These are phyloP conservation scores for Hyphodiscus sp. DNA, from an alignment of 2,329 filamentous ascomycete species.

Conservation along the genomic window DNA sequence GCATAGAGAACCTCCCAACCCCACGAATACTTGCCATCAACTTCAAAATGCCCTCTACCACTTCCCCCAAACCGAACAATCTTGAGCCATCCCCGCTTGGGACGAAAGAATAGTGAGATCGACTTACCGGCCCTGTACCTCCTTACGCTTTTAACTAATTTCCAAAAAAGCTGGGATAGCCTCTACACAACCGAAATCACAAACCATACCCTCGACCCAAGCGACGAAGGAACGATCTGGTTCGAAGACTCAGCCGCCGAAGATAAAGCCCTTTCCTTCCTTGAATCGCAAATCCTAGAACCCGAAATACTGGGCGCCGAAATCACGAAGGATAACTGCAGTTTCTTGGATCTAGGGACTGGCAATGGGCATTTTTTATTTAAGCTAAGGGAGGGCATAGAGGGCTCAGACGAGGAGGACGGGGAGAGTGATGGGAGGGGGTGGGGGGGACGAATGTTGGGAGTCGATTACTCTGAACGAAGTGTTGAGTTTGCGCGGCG, in stretches of 20 bases:
- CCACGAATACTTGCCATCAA: neutral
- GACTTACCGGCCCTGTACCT: constrained; percentile 19
- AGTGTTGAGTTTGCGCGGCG: constrained; percentile 68
- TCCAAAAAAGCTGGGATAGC: constrained; percentile 60
- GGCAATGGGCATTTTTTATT: constrained; percentile 93
- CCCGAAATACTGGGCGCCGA: constrained; percentile 13
- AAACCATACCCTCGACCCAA: constrained; percentile 65
- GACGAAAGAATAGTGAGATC: constrained; percentile 78
- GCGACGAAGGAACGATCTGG: constrained; percentile 87
- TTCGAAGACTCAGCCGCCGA: constrained; percentile 92
- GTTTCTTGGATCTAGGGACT: constrained; percentile 82
- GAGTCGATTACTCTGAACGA: constrained; percentile 77
- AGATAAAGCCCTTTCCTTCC: constrained; percentile 67
- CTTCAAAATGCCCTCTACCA: constrained; percentile 18
- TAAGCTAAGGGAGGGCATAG: constrained; percentile 52
- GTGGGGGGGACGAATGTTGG: constrained; percentile 67
- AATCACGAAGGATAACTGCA: constrained; percentile 32
- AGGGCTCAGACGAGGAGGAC: constrained; percentile 27
- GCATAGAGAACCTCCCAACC: neutral
- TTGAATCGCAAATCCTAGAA: constrained; percentile 16
- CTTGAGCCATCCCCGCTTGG: constrained; percentile 73
- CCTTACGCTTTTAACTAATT: neutral
- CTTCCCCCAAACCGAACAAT: constrained; percentile 46
- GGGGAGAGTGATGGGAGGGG: constrained; percentile 53
- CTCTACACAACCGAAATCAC: constrained; percentile 65